Evolutionary conservation across 306 rosid species (phyloP), one percentile per base, ranked within the genome.

Genomic region (Carpinus fangiana): DNA sequence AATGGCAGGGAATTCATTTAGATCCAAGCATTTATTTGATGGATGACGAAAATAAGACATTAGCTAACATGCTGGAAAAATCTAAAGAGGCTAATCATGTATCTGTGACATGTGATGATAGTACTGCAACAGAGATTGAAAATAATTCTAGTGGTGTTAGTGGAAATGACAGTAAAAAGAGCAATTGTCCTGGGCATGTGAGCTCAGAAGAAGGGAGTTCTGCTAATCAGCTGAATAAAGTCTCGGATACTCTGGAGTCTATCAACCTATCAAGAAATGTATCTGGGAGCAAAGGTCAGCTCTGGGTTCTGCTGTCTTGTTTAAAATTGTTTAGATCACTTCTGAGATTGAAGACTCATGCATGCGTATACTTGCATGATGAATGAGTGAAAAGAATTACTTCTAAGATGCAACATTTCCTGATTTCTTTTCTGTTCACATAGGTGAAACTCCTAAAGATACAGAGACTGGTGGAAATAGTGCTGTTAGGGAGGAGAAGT

Each of bases 1-100:
- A 67, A 78, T 81, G 77, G 52, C 88, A 91, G 98, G 98, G 98
- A 78, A 90, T 90, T 56, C 98, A 95, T 90, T 86, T 95, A 88
- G 98, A 95, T 85, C 98, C 98, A 73, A 95, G 98, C 83, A 95
- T 95, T 82, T 92, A 95, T 89, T 87, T 95, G 75, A 96, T 95
- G 90, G 98, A 95, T 26, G 93, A 95, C 43, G 98, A 90, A 59
- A 90, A 85, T 43, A 95, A 93, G 78, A 70, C 90, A 54, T 85
- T 85, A 38, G 73, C 83, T n/a, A 79, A 55, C n/a, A 53, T 36
- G 68, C 73, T 80, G 45, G 76, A 82, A 14, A 88, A 87, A 84
- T 82, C 43, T 41, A 85, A 83, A 61, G 91, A 85, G 84, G 80
- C 80, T 76, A 83, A 86, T 62, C 75, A 85, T 12, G 80, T 41